Base-by-base conservation (phyloP, 306 rosid species). In the Malus sylvestris region DNA sequence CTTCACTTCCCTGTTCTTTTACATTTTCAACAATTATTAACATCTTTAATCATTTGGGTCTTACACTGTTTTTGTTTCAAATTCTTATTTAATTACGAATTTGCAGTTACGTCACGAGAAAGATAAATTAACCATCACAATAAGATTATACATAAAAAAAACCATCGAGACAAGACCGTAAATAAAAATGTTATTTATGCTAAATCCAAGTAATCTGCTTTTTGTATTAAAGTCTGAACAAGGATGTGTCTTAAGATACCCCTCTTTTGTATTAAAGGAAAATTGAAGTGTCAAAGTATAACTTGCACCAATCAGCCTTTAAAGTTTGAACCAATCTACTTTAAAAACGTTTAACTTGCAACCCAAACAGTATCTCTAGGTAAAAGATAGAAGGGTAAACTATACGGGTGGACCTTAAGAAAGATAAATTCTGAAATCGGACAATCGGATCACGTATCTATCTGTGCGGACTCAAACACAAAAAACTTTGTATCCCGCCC, bases 61-160 rank as follows among this genome's bases (percentile, higher is more conserved):
- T 20, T 33, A 18, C 18, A 4, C 10, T 3, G 8, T 25, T 23
- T 23, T 49, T 5, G 8, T 49, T 49, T 49, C 18, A 0, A 3
- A 22, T 4, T 60, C 66, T 61, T 5, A 25, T 23, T 8, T 15
- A 63, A 29, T 4, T 8, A 13, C 9, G 0, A 2, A 8, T 72
- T 3, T 0, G 1, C 5, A 14, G 0, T 25, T 10, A 44, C 23
- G 0, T 14, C 52, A 35, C 2, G 0, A 13, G 2, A 29, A 62
- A 27, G 6, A 22, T 1, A 22, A 22, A 22, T 12, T n/a, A 1
- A 1, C 15, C 0, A 4, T 6, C 6, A 3, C 0, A 0, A 51
- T 5, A 15, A 4, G 1, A 49, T 14, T 0, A 0, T 49, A 49
- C 19, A 49, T 4, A 49, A 16, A 49, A 23, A 16, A 38, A 38